Evolutionary conservation across 2,329 filamentous ascomycete genomes (phyloP).

Genomic region (Lecanicillium sp.): DNA sequence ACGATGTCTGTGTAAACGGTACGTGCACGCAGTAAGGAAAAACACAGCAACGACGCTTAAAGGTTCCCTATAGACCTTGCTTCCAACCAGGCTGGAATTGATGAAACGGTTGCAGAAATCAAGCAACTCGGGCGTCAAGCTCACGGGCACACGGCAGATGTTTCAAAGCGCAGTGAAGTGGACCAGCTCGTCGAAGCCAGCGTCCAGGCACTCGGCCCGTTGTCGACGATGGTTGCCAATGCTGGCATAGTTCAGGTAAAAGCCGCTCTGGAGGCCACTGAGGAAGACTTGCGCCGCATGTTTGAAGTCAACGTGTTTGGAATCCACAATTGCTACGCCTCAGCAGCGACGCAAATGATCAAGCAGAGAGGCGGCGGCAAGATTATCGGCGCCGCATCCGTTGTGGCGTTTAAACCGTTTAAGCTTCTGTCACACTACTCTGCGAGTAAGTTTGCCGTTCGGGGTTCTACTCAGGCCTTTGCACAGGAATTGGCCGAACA

Average conservation of each 20-base stretch:
- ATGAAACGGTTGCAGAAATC: too few species aligned
- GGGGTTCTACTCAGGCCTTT: slow-evolving; percentile 57
- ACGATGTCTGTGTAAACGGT: too few species aligned
- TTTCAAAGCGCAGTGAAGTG: too few species aligned
- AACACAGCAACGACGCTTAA: too few species aligned
- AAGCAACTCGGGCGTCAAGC: too few species aligned
- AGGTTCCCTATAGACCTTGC: too few species aligned
- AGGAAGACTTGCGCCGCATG: slow-evolving; percentile 49
- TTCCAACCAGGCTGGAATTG: too few species aligned
- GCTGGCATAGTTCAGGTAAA: slow-evolving; percentile 54
- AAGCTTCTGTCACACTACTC: slow-evolving; percentile 53
- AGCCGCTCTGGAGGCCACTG: slow-evolving; percentile 44
- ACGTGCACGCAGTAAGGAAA: too few species aligned
- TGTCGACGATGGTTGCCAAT: slow-evolving; percentile 45
- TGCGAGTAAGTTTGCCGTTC: slow-evolving; percentile 57
- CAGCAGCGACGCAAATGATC: slow-evolving; percentile 58
- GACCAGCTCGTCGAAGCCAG: slow-evolving; percentile 37
- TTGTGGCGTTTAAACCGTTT: slow-evolving; percentile 54
- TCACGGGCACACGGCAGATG: too few species aligned
- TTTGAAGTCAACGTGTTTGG: slow-evolving; percentile 59
- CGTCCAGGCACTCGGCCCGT: slow-evolving; percentile 43
- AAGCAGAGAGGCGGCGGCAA: slow-evolving; percentile 45
- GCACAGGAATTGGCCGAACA: slow-evolving; percentile 57
- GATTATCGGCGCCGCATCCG: slow-evolving; percentile 42
- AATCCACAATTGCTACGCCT: slow-evolving; percentile 55